Base-by-base conservation (phyloP, 495 filamentous ascomycete genomes). In the Hypomontagnella submonticulosa region DNA sequence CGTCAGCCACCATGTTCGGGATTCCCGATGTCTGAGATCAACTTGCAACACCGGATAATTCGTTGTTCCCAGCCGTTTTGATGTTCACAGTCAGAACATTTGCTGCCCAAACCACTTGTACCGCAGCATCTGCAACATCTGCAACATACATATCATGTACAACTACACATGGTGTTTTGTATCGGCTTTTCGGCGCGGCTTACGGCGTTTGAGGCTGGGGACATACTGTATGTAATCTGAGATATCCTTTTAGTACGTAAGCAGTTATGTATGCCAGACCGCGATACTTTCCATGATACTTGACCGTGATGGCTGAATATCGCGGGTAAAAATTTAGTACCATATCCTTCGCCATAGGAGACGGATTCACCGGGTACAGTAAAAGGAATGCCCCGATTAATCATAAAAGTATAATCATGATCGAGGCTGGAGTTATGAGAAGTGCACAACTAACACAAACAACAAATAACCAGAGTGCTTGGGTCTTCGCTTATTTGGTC, bases 1-100 rank as follows among this genome's bases (percentile, higher is more conserved):
- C 19, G 59, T 56, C 60, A 63, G 60, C 66, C 66, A 69, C 66
- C 59, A 63, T 48, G 43, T 46, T 69, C 66, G 66, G 66, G 13
- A 57, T 63, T 63, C 49, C 66, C 66, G 66, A 69, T 23, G 4
- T 3, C 4, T 32, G 33, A 1, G 18, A 40, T 43, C 36, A 54
- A 15, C 32, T 48, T 43, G 48, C 38, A 54, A 15, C 7, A 30
- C 30, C 56, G 56, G 34, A 56, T 44, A 41, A 54, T 62, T 62
- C 50, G 13, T 62, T 55, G 4, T 55, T 62, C 50, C 34, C 18
- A 15, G 3, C 50, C 58, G 49, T 52, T 15, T 38, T 11, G n/a
- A 12, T 13, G 10, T 38, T 38, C 9, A 12, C n/a, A 38, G 36
- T 38, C 9, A 13, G 36, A 12, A 38, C 36, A 38, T 27, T 27